Evolutionary conservation across 2,329 filamentous ascomycete species (phyloP).

Genomic region (Exophiala bonariae): DNA sequence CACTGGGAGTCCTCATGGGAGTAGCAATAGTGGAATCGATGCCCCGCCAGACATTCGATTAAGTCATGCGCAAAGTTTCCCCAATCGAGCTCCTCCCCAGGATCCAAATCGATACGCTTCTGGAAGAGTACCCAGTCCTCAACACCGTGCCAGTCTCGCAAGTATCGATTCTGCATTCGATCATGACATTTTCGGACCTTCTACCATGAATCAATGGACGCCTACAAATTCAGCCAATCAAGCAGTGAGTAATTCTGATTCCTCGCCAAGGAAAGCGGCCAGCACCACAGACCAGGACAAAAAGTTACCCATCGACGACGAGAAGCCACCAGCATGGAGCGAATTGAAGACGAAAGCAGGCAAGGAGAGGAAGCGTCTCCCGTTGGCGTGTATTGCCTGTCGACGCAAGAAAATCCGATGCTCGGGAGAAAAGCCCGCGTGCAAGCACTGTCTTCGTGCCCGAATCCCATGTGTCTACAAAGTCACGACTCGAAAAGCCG

Average conservation of each 20-base stretch:
- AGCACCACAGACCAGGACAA: slow-evolving; percentile 18
- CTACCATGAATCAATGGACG: slow-evolving; percentile 23
- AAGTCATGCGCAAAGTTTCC: slow-evolving; percentile 19
- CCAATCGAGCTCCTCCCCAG: slow-evolving; percentile 15
- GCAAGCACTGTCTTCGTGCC: slow-evolving; percentile 91
- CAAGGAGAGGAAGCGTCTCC: slow-evolving; percentile 90
- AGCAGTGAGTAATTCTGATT: slow-evolving; percentile 21
- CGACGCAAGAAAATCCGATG: slow-evolving; percentile 97
- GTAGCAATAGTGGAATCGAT: slow-evolving; percentile 26
- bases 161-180: slow-evolving; percentile 27
- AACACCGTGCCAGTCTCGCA: slow-evolving; percentile 23
- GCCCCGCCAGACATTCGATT: slow-evolving; percentile 22
- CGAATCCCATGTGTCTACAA: slow-evolving; percentile 97
- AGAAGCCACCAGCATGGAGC: slow-evolving; percentile 69
- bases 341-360: slow-evolving; percentile 89
- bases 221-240: slow-evolving; percentile 19
- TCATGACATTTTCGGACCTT: slow-evolving; percentile 22
- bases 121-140: slow-evolving; percentile 20
- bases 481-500: slow-evolving; percentile 89
- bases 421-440: slow-evolving; percentile 95
- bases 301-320: slow-evolving; percentile 51
- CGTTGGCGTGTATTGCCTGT: slow-evolving; percentile 92
- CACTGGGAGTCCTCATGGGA: slow-evolving; percentile 23
- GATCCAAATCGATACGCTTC: slow-evolving; percentile 7
- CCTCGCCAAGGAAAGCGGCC: slow-evolving; percentile 14